Percentiles rank a stretch among this genome's conserved stretches.
Conservation (phyloP, 73 alveolate species). For the Stentor roeselii region DNA sequence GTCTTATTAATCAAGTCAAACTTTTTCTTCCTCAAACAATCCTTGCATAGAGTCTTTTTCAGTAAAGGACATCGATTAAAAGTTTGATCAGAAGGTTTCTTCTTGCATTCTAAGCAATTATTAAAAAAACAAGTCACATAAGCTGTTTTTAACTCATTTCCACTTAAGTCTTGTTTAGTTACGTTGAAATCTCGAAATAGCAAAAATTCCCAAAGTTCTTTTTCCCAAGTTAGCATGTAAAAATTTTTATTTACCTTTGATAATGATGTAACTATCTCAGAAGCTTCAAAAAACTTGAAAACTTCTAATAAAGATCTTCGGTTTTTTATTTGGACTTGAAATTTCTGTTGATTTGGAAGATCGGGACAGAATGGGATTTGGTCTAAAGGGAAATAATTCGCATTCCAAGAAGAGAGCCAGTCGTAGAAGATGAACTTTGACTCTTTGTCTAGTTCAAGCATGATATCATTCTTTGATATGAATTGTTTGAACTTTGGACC, state of each 20-base stretch:
- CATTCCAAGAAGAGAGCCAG: neutral
- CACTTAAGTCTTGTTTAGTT: neutral
- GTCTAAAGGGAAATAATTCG: neutral
- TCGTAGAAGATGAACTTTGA: neutral
- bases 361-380: too few species aligned
- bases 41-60: neutral
- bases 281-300: neutral
- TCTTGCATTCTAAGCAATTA: neutral
- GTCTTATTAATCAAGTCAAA: too few species aligned
- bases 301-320: neutral
- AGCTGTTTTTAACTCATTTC: neutral
- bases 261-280: neutral
- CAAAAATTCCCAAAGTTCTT: conserved; percentile 17
- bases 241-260: neutral
- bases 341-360: neutral
- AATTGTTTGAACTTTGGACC: neutral
- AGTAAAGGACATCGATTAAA: conserved; percentile 16
- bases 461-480: neutral
- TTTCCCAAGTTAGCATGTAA: neutral
- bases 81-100: neutral
- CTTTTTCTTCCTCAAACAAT: neutral
- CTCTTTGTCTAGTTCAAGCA: neutral
- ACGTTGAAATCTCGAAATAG: neutral
- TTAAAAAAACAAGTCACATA: neutral
- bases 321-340: too few species aligned